Evolutionary conservation across 2,329 filamentous ascomycete genomes (phyloP), one percentile per base, ranked within the genome.

Genomic region (Mollisiaceae sp.): DNA sequence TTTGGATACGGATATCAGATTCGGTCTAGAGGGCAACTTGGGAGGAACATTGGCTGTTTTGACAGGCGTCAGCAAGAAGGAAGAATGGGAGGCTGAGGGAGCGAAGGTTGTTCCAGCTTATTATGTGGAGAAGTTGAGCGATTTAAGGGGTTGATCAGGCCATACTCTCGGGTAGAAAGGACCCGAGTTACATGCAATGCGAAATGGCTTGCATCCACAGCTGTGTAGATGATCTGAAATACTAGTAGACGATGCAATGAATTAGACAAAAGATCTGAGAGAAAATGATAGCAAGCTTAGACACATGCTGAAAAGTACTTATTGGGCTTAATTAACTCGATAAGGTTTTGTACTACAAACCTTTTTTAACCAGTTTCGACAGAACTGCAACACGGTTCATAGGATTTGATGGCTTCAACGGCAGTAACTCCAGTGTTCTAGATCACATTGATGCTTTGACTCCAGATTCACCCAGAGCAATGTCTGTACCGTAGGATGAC

Each of bases 1-100:
- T 36, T 82, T 97, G 69, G 92, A 98, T 77, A 99, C 95, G 0
- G 95, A 99, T 79, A 98, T 99, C 77, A 89, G 91, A 77, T 99
- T 99, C 77, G 95, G 95, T 3, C 86, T 97, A 69, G 90, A 98
- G 76, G 94, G 94, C 0, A 90, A 91, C 70, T 84, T 99, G 35
- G 95, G 95, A 20, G 95, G 95, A 0, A 98, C 95, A 0, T 79
- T 99, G 71, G 92, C 91, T 45, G 95, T 99, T 5, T 81, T 97
- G 77, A 97, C 94, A 0, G 95, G 95, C 18, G 94, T 99, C 18
- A 89, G 86, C 74, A 91, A 91, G 79, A 93, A 94, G 79, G 90
- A 91, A 62, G 91, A 97, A 65, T 92, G 94, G 82, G 84, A 93
- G 72, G 89, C 86, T 22, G 83, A 88, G 63, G 87, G 86, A 36